Conservation (phyloP, 306 rosid species). For the Medicago arabica region DNA sequence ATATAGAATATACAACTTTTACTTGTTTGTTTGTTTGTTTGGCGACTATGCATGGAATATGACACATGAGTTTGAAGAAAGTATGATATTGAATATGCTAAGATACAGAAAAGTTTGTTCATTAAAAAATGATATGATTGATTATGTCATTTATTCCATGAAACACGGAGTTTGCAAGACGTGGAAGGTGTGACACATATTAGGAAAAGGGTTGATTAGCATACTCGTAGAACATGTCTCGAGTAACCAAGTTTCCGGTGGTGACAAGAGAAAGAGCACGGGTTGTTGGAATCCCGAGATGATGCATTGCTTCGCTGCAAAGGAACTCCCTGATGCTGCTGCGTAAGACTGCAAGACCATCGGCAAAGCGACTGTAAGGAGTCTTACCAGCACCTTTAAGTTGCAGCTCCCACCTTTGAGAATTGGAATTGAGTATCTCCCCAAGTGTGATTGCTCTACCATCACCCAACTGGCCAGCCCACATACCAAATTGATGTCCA, state of each 20-base stretch:
- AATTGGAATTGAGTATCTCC: slow-evolving; percentile 79
- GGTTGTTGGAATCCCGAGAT: slow-evolving; percentile 95
- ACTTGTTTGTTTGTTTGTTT: not conserved
- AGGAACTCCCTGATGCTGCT: slow-evolving; percentile 97
- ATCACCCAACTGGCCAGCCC: slow-evolving; percentile 99
- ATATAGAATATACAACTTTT: not conserved
- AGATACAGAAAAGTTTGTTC: not conserved
- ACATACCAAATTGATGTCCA: slow-evolving; percentile 98
- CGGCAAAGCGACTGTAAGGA: slow-evolving; percentile 96
- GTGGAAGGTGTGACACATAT: not conserved
- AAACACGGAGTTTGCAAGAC: not conserved
- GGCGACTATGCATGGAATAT: slow-evolving; percentile 6
- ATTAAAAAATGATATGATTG: slow-evolving; percentile 3
- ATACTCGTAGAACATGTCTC: slow-evolving; percentile 99
- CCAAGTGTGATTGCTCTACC: slow-evolving; percentile 97
- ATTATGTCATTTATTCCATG: not conserved
- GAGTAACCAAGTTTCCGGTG: slow-evolving; percentile 82
- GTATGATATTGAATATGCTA: slow-evolving; percentile 6
- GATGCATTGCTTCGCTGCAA: slow-evolving; percentile 98
- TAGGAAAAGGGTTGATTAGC: slow-evolving; percentile 33
- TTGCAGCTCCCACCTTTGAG: slow-evolving; percentile 95
- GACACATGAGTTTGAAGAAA: slow-evolving; percentile 6
- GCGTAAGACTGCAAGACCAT: slow-evolving; percentile 98
- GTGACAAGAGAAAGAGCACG: slow-evolving; percentile 91
- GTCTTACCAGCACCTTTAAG: slow-evolving; percentile 99